These are phyloP conservation scores for Gilbertella persicaria DNA, from an alignment of 371 early-diverging fungal species.

Conservation along the genomic window DNA sequence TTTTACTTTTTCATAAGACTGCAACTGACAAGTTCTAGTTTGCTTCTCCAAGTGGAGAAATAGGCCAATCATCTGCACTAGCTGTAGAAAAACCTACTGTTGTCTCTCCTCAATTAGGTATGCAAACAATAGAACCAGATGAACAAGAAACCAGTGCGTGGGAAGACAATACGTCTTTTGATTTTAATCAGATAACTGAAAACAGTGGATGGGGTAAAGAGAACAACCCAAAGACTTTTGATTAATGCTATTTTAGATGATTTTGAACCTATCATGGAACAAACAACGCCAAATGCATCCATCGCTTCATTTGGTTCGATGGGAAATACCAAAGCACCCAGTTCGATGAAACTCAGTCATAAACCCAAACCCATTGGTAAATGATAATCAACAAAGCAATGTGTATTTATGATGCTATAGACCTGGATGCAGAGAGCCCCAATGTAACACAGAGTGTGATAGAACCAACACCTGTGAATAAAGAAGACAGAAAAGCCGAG, in stretches of 20 bases:
- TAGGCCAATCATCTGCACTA: too few relatives aligned
- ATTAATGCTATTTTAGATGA: neutral
- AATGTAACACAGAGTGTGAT: constrained; percentile 7
- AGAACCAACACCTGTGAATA: constrained; percentile 15
- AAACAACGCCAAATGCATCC: constrained; percentile 2
- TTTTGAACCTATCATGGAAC: neutral
- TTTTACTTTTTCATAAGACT: neutral
- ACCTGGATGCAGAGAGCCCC: neutral
- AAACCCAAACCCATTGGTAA: constrained; percentile 41
- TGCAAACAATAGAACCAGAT: constrained; percentile 6
- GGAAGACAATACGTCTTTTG: constrained; percentile 30
- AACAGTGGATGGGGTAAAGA: constrained; percentile 44
- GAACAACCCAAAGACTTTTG: neutral
- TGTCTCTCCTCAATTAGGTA: constrained; percentile 4
- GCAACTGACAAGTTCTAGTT: constrained; percentile 13
- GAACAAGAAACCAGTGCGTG: constrained; percentile 28
- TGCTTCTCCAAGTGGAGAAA: constrained; percentile 44
- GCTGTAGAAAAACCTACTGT: too few relatives aligned
- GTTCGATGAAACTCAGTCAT: constrained; percentile 44
- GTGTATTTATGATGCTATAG: neutral
- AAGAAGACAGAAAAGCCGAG: constrained; percentile 57
- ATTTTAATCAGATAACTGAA: constrained; percentile 3
- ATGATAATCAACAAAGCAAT: neutral
- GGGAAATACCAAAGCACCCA: constrained; percentile 10
- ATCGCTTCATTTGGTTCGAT: constrained; percentile 27